phyloP scores from a whole-genome alignment of 345 rosid genomes.

The Murraya paniculata region DNA sequence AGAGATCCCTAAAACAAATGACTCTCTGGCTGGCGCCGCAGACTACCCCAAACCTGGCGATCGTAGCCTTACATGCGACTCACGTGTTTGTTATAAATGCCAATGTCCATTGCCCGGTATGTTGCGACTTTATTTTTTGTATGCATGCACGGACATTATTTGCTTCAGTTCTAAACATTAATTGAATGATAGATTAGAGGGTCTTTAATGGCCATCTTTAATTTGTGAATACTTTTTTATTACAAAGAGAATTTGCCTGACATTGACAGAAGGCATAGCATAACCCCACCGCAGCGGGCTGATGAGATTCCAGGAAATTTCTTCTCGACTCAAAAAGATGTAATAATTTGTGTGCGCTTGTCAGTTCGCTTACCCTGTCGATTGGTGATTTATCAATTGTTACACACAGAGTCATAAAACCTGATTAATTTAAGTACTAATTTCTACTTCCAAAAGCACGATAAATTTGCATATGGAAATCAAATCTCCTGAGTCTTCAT shows the following conservation, averaged over 20 bases:
- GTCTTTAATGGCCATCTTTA: not conserved
- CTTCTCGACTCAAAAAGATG: not conserved
- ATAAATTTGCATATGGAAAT: too few species aligned
- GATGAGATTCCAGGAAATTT: slow-evolving; percentile 30
- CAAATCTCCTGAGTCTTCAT: not conserved
- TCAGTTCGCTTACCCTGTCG: too few species aligned
- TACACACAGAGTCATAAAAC: too few species aligned
- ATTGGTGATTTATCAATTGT: too few species aligned
- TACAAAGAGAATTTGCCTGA: not conserved
- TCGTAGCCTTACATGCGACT: slow-evolving; percentile 20
- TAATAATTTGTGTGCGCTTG: not conserved
- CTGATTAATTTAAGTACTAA: too few species aligned
- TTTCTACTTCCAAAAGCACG: too few species aligned
- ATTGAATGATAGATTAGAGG: not conserved
- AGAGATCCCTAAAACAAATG: not conserved
- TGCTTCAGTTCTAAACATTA: not conserved
- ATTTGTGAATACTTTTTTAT: not conserved
- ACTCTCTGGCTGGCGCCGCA: too few species aligned
- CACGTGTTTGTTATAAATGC: slow-evolving; percentile 43
- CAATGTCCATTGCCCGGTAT: not conserved
- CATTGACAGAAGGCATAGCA: not conserved
- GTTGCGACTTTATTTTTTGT: not conserved
- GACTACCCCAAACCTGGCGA: not conserved
- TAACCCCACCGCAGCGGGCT: slow-evolving; percentile 13
- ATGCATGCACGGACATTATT: not conserved